Evolutionary conservation across 768 basidiomycete genomes (phyloP), one percentile per base, ranked within the genome.

Genomic region (Agaricus sinodeliciosus): DNA sequence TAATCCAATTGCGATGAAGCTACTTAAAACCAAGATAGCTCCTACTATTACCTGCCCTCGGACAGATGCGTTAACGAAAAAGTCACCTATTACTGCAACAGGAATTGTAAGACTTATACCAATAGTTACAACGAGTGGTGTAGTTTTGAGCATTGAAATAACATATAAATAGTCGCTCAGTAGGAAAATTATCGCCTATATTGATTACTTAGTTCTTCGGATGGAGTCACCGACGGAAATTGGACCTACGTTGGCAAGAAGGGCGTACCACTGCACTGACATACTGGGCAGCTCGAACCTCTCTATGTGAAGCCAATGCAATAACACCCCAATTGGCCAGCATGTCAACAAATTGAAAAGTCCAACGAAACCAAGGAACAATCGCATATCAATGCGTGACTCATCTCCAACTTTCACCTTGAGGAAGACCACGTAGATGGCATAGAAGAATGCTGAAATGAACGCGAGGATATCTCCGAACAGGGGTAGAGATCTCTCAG

Each of bases 81-180:
- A 70, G 49, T 96, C 94, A 8, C 94, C 93, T 7, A 87, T 46
- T 45, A 97, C 84, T 7, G 95, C 92, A 49, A 94, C 72, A 4
- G 94, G 95, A 64, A 97, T 96, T 0, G 95, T 96, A 13, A 98
- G 77, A 53, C 88, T 91, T 5, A 98, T 77, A 27, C 95, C 95
- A 49, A 97, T 74, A 0, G 95, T 98, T 13, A 89, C 94, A n/a
- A 96, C 89, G 7, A 94, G 72, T 0, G 94, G 94, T 1, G 94
- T 94, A 6, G 95, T 98, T 71, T 95, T 95, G 56, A 98, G 81
- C 93, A 97, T 95, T 2, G 94, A 87, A 16, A 90, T 63, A 31
- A 91, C 81, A 64, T 91, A 92, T 43, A 93, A 64, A 63, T 87
- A 95, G 68, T 96, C 93, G 55, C 87, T 90, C 6, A 80, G 80